Conservation (phyloP, 805 yeast species). For the Danielia oregonensis region DNA sequence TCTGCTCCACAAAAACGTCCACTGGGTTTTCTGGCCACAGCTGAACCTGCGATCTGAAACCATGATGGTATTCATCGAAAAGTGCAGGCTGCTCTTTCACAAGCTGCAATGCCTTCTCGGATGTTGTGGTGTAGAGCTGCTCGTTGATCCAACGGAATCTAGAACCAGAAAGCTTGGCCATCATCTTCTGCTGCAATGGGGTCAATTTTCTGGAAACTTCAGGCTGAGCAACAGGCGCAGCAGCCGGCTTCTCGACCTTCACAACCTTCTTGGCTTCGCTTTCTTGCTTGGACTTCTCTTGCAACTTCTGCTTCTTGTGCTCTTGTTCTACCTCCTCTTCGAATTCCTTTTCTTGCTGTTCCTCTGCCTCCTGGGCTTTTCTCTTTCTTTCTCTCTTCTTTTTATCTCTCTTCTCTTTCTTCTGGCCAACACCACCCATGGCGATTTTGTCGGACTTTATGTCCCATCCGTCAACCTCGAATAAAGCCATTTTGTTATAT, state of each 20-base stretch:
- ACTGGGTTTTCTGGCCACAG: slow-evolving; percentile 99
- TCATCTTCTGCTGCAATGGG: slow-evolving; percentile 91
- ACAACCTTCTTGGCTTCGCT: not conserved
- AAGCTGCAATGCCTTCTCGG: slow-evolving; percentile 70
- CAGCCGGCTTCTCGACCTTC: not conserved
- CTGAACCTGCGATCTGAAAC: slow-evolving; percentile 91
- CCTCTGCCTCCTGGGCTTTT: not conserved
- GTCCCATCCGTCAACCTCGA: slow-evolving; percentile 82
- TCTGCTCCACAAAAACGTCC: slow-evolving; percentile 75
- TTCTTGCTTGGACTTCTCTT: not conserved
- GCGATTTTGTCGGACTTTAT: slow-evolving; percentile 52
- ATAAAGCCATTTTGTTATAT: slow-evolving; percentile 53
- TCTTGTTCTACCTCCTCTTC: not conserved
- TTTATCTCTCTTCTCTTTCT: slow-evolving; percentile 16
- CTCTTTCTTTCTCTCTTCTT: slow-evolving; percentile 7
- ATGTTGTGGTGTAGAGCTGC: slow-evolving; percentile 84
- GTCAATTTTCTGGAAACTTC: slow-evolving; percentile 51
- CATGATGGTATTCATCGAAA: slow-evolving; percentile 92
- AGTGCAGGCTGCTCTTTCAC: slow-evolving; percentile 79
- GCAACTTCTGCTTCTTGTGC: not conserved
- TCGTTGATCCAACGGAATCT: slow-evolving; percentile 98
- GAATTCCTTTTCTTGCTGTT: not conserved
- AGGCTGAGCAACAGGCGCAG: slow-evolving; percentile 15
- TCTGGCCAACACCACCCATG: slow-evolving; percentile 33
- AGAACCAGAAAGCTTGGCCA: slow-evolving; percentile 90